phyloP scores from a whole-genome alignment of 1,284 basidiomycete species.

The Cutaneotrichosporon spelunceum region DNA sequence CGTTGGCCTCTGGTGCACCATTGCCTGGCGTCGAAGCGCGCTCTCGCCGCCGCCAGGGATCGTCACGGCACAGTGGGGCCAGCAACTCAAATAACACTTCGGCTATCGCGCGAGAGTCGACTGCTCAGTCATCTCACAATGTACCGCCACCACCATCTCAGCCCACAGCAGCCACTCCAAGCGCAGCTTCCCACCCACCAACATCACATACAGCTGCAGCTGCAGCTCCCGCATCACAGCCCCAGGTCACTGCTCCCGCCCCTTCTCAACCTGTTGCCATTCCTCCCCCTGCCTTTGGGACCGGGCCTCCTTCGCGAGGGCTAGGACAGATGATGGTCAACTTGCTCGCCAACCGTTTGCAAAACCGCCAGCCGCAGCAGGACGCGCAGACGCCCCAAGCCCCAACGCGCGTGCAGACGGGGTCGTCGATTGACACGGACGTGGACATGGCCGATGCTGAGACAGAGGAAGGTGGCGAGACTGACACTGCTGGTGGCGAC shows the following conservation, averaged over 20 bases:
- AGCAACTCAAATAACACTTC: not conserved
- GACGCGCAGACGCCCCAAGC: not conserved
- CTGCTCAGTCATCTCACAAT: not conserved
- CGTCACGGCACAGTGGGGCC: not conserved
- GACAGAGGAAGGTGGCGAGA: slow-evolving; percentile 32
- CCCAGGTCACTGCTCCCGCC: not conserved
- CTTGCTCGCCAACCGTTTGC: slow-evolving; percentile 25
- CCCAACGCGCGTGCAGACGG: not conserved
- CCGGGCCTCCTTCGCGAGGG: not conserved
- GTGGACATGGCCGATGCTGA: slow-evolving; percentile 50
- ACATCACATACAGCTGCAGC: not conserved
- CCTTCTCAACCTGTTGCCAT: not conserved
- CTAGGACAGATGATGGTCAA: slow-evolving; percentile 10
- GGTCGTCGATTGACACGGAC: slow-evolving; percentile 35
- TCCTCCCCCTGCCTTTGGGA: not conserved
- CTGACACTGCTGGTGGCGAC: slow-evolving; percentile 39
- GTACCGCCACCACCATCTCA: not conserved
- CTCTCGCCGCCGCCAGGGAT: slow-evolving; percentile 7
- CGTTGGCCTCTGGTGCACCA: slow-evolving; percentile 51
- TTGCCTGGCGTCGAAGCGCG: slow-evolving; percentile 48
- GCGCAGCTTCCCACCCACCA: not conserved
- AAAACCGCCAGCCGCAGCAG: slow-evolving; percentile 2
- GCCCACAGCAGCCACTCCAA: slow-evolving; percentile 1
- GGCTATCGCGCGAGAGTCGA: not conserved
- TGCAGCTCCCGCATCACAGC: not conserved